phyloP scores from a whole-genome alignment of 169 alveolate species.

The Cryptosporidium baileyi region DNA sequence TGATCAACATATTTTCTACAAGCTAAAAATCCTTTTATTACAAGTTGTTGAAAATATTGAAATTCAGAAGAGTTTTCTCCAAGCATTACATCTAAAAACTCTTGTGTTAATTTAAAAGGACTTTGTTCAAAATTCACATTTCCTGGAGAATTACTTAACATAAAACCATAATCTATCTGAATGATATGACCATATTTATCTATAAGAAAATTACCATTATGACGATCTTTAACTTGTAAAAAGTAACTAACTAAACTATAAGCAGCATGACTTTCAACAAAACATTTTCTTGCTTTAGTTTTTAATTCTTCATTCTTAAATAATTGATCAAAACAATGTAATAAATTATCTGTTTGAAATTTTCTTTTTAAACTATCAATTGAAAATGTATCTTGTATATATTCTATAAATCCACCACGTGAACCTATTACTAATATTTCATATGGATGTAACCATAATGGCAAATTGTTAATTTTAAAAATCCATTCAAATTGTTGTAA shows the following conservation, averaged over 20 bases:
- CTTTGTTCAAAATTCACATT: constrained; percentile 93
- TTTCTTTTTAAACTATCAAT: constrained; percentile 83
- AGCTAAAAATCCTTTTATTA: constrained; percentile 82
- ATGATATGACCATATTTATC: constrained; percentile 93
- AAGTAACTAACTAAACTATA: constrained; percentile 92
- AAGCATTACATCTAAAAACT: constrained; percentile 91
- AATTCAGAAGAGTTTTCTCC: constrained; percentile 90
- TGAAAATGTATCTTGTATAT: constrained; percentile 83
- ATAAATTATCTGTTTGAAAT: constrained; percentile 70
- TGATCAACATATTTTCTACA: constrained; percentile 89
- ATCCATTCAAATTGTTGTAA: constrained; percentile 87
- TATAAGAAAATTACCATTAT: constrained; percentile 94
- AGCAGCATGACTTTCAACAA: constrained; percentile 95
- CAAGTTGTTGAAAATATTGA: constrained; percentile 85
- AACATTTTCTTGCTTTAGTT: constrained; percentile 76
- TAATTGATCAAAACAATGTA: constrained; percentile 33
- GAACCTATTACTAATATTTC: constrained; percentile 93
- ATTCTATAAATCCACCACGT: constrained; percentile 89
- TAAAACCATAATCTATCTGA: constrained; percentile 95
- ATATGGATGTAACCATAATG: constrained; percentile 91
- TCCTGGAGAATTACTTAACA: constrained; percentile 95
- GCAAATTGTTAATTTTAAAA: constrained; percentile 85
- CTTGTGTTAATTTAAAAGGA: constrained; percentile 95
- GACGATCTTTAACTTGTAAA: constrained; percentile 93
- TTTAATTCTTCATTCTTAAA: constrained; percentile 31